These are phyloP conservation scores for Fraxinus americana DNA, from an alignment of 257 asterid species.

Conservation along the genomic window DNA sequence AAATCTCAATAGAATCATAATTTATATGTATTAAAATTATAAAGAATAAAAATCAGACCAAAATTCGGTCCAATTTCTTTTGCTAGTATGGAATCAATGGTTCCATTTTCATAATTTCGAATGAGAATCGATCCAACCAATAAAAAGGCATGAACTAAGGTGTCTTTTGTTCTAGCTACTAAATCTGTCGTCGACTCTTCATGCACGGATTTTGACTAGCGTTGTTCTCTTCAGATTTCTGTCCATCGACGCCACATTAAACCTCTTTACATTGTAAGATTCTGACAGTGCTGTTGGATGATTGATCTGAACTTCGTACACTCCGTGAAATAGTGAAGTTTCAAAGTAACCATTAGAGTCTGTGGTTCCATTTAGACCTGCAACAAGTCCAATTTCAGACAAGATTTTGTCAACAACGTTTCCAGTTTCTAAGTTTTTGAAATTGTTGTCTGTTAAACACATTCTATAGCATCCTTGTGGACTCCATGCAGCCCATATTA, in stretches of 20 bases:
- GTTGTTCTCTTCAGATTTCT: neutral
- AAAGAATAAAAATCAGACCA: too few species aligned
- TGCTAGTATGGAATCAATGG: too few species aligned
- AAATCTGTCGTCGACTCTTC: neutral
- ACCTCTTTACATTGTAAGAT: neutral
- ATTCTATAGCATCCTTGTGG: slow-evolving; percentile 60
- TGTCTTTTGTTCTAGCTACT: neutral
- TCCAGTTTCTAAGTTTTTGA: slow-evolving; percentile 55
- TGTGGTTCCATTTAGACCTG: slow-evolving; percentile 28
- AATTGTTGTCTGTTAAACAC: slow-evolving; percentile 65
- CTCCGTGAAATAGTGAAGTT: slow-evolving; percentile 53
- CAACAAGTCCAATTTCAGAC: neutral
- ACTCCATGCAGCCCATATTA: slow-evolving; percentile 57
- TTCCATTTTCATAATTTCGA: too few species aligned
- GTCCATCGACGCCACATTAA: slow-evolving; percentile 16
- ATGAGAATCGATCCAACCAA: neutral
- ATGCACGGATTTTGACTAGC: neutral
- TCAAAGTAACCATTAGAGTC: slow-evolving; percentile 43
- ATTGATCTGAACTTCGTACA: slow-evolving; percentile 39
- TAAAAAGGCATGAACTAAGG: neutral
- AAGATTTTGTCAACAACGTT: slow-evolving; percentile 47
- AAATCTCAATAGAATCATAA: too few species aligned
- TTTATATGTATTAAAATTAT: too few species aligned
- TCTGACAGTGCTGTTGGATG: slow-evolving; percentile 31
- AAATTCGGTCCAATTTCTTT: too few species aligned